phyloP scores from a whole-genome alignment of 805 yeast genomes.

The Pichia insulana region DNA sequence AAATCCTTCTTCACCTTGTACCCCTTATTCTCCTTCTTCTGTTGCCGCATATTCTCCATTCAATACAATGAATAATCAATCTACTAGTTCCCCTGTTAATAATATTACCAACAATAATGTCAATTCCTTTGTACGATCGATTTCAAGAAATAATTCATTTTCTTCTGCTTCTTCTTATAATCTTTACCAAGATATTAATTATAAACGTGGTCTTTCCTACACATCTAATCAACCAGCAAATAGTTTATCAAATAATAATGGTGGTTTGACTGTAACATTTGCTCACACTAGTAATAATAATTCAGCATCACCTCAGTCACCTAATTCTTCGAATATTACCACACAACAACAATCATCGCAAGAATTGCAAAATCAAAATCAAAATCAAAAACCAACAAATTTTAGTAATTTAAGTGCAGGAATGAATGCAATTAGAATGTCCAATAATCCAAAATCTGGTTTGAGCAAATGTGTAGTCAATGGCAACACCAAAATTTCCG shows the following conservation, averaged over 20 bases:
- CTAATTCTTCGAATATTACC: background rate
- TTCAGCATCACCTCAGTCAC: background rate
- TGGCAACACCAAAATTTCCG: background rate
- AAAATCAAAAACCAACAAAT: constrained; percentile 7
- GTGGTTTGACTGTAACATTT: too few species aligned
- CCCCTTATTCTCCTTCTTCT: constrained; percentile 6
- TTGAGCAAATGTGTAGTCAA: constrained; percentile 7
- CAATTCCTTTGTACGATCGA: constrained; percentile 11
- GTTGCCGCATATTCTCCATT: constrained; percentile 17
- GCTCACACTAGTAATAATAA: background rate
- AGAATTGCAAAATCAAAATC: background rate
- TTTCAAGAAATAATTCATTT: constrained; percentile 21
- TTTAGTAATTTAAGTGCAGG: constrained; percentile 17
- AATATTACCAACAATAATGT: background rate
- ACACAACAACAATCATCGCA: constrained; percentile 1
- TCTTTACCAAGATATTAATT: constrained; percentile 21
- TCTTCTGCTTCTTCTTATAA: constrained; percentile 18
- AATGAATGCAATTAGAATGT: constrained; percentile 13
- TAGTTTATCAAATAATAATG: background rate
- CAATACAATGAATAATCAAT: constrained; percentile 3
- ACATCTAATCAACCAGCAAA: background rate
- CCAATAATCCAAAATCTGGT: constrained; percentile 5
- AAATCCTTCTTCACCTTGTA: constrained; percentile 23
- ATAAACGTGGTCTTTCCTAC: constrained; percentile 20
- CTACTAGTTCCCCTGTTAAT: constrained; percentile 12